Evolutionary conservation across 2,329 filamentous ascomycete genomes (phyloP).

Genomic region (Pestalotiopsis sp.): DNA sequence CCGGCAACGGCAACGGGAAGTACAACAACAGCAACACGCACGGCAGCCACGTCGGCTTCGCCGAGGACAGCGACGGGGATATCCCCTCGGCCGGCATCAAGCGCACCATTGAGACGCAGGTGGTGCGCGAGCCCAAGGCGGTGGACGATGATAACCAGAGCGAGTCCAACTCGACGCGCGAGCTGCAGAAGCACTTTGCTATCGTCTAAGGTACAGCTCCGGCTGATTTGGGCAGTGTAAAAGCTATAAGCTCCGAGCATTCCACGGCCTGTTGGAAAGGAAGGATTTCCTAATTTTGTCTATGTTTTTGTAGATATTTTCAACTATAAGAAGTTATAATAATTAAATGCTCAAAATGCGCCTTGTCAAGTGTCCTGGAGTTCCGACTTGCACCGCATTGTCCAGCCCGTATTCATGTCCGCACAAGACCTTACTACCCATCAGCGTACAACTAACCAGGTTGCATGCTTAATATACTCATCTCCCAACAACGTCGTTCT

Average conservation of each 20-base stretch:
- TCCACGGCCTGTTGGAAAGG: background rate
- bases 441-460: no score
- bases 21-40: background rate
- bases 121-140: constrained; percentile 1
- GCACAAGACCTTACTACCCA: no score
- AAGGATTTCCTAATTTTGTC: background rate
- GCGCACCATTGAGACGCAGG: constrained; percentile 9
- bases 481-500: no score
- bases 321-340: background rate
- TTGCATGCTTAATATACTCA: no score
- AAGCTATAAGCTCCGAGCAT: background rate
- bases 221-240: background rate
- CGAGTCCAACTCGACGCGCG: constrained; percentile 10
- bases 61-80: background rate
- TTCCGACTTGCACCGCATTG: background rate
- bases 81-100: background rate
- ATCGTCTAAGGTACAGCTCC: constrained; percentile 6
- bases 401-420: no score
- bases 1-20: background rate
- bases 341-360: background rate
- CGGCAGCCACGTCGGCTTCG: background rate
- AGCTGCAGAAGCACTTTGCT: constrained; percentile 11
- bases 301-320: background rate
- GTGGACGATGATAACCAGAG: constrained; percentile 8
- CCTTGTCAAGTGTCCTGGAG: background rate